Percentiles rank a stretch among this genome's conserved stretches.
Evolutionary conservation across 2,329 filamentous ascomycete genomes (phyloP).

Genomic region (Phyllosticta ampelicida): DNA sequence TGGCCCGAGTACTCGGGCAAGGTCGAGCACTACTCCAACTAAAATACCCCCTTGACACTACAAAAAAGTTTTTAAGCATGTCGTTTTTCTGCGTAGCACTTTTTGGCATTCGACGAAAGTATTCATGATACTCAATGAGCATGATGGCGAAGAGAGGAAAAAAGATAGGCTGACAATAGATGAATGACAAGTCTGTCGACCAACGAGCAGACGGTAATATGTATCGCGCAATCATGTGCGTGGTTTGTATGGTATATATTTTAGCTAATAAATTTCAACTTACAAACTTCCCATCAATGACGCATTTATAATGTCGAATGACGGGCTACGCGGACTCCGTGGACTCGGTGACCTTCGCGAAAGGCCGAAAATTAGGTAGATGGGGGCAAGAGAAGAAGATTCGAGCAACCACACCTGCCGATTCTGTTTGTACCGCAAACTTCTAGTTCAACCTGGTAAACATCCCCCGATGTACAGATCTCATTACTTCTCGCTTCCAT

Average conservation of each 20-base stretch:
- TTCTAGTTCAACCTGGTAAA: neutral
- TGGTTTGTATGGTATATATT: too few species aligned
- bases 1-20: constrained; percentile 33
- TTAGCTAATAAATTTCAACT: too few species aligned
- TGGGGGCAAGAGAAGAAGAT: neutral
- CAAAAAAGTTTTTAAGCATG: neutral
- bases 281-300: too few species aligned
- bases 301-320: too few species aligned
- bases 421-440: neutral
- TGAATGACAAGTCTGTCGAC: neutral
- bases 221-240: too few species aligned
- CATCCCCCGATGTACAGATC: neutral
- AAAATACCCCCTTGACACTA: neutral
- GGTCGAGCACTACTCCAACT: constrained; percentile 25
- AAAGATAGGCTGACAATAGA: neutral
- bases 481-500: neutral
- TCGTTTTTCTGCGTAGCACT: neutral
- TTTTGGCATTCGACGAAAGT: neutral
- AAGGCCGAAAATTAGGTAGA: neutral
- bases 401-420: neutral
- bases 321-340: too few species aligned
- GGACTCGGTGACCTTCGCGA: too few species aligned
- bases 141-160: neutral
- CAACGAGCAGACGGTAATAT: too few species aligned
- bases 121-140: neutral